These are phyloP conservation scores for Cucurbita maxima DNA, from an alignment of 306 rosid species.

Conservation along the genomic window DNA sequence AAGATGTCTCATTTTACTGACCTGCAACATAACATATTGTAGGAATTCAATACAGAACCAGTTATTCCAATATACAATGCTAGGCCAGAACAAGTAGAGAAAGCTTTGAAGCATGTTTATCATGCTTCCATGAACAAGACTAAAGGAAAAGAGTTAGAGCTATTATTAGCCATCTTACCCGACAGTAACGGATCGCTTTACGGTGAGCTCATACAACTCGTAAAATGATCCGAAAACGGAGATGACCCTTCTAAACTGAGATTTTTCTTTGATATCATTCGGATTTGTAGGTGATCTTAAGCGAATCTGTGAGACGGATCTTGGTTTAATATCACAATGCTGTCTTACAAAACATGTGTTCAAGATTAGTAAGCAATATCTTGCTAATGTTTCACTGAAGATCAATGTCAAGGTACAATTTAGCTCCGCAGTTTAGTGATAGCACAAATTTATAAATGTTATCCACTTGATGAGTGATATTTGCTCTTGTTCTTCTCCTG, in stretches of 20 bases:
- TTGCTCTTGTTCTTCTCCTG: not conserved
- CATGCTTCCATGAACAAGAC: conserved; percentile 66
- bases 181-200: conserved; percentile 86
- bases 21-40: not conserved
- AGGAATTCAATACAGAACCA: conserved; percentile 78
- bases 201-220: conserved; percentile 25
- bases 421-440: not conserved
- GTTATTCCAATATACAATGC: conserved; percentile 78
- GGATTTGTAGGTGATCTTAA: conserved; percentile 69
- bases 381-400: conserved; percentile 86
- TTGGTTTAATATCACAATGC: conserved; percentile 79
- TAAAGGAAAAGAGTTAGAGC: conserved; percentile 81
- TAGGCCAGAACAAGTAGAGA: conserved; percentile 83
- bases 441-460: not conserved
- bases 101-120: conserved; percentile 73
- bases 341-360: conserved; percentile 89
- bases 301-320: conserved; percentile 87
- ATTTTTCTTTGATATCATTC: not conserved
- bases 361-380: conserved; percentile 74
- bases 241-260: not conserved
- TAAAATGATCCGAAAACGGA: not conserved
- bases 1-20: not conserved
- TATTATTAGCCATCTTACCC: conserved; percentile 69
- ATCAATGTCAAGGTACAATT: conserved; percentile 77
- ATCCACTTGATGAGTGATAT: not conserved